Evolutionary conservation across 164 flowering plant genomes (phyloP), one percentile per base, ranked within the genome.

Genomic region (Tinospora cordifolia): DNA sequence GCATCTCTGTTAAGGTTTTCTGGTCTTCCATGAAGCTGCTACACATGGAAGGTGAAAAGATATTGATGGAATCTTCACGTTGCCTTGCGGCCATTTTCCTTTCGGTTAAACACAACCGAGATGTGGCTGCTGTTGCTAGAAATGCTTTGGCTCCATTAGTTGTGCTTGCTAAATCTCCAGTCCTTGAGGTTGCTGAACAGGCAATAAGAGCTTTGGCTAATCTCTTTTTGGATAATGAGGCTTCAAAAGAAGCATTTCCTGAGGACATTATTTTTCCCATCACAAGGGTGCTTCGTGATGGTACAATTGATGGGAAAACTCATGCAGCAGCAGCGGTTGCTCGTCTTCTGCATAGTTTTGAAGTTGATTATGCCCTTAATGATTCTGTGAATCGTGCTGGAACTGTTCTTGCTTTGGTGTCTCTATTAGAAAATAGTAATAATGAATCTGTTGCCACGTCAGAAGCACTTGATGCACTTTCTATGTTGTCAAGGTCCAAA

Each of bases 241-340:
- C 84, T 26, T 81, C 94, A 26, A 89, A 83, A 62, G 84, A 84
- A 77, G 91, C 87, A 72, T 69, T 79, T 67, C 82, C 90, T 69
- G 96, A 87, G 74, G 96, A 92, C 74, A 84, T 90, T 71, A 81
- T 94, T 75, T 74, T 83, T 58, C 92, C 97, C 57, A 88, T 92
- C 54, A 90, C 99, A 5, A 87, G 96, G 77, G 90, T 95, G 46
- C 75, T 95, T 78, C 87, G 83, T 67, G 94, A 90, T 74, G 94
- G 97, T 15, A 76, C 89, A n/a, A 69, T 80, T 74, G 78, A 82
- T 77, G 98, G 96, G 51, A 87, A 79, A 78, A 86, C 88, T 64
- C 97, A 83, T 83, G 98, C 97, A 26, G 99, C 99, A 62, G 96
- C 98, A 72, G 98, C 96, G 63, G 85, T 95, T 78, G 91, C 92